Evolutionary conservation across 148 eudicot genomes (phyloP).

Genomic region (Suaeda aralocaspica): DNA sequence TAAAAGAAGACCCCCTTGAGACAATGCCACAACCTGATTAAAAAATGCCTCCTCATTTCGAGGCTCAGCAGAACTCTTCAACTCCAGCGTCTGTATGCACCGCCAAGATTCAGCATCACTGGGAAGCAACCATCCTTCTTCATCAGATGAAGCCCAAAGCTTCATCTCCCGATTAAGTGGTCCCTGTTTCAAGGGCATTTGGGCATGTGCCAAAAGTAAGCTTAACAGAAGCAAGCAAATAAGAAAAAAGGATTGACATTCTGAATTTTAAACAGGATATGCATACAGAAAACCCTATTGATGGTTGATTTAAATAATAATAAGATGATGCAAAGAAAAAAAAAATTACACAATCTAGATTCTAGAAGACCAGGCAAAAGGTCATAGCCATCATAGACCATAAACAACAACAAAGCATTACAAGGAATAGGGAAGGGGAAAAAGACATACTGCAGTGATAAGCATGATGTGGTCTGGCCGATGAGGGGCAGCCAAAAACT

Average conservation of each 20-base stretch:
- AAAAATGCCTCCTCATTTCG: slow-evolving; percentile 73
- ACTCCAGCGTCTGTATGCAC: slow-evolving; percentile 79
- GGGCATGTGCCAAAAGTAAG: neutral
- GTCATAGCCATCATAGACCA: neutral
- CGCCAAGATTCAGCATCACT: slow-evolving; percentile 95
- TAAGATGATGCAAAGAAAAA: neutral
- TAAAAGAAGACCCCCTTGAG: slow-evolving; percentile 82
- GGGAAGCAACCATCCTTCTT: slow-evolving; percentile 98
- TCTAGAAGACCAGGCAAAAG: neutral
- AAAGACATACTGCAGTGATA: slow-evolving; percentile 68
- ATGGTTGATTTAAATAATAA: neutral
- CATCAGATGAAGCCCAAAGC: slow-evolving; percentile 86
- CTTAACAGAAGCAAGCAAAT: neutral
- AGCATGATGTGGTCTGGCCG: slow-evolving; percentile 92
- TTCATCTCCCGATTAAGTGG: slow-evolving; percentile 85
- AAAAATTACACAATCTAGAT: neutral
- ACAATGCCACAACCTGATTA: slow-evolving; percentile 83
- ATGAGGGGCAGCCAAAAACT: slow-evolving; percentile 76
- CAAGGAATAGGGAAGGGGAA: neutral
- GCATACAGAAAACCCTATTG: neutral
- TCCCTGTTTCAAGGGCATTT: slow-evolving; percentile 43
- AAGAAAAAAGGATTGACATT: neutral
- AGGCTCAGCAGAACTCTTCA: slow-evolving; percentile 69
- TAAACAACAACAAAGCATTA: slow-evolving; percentile 1
- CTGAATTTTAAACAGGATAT: neutral